A percentile compares a stretch with the other conserved stretches of the same genome.
These are phyloP conservation scores for Lepiota venenata DNA, from an alignment of 768 basidiomycete genomes.

Conservation along the genomic window DNA sequence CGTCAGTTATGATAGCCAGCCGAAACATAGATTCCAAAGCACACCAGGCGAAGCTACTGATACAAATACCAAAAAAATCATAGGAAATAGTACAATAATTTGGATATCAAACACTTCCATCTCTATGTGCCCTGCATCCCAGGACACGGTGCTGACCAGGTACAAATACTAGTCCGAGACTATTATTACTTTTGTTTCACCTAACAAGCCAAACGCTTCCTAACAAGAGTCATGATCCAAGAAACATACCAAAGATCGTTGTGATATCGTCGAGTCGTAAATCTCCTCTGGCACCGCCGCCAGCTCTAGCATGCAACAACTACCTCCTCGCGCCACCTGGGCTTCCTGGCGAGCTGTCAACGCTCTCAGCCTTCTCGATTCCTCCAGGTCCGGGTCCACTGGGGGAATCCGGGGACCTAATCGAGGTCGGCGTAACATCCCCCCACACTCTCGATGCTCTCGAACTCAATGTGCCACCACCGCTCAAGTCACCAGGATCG, in stretches of 20 bases:
- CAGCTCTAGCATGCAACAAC: not conserved
- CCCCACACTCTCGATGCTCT: slow-evolving; percentile 3
- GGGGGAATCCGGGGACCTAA: not conserved
- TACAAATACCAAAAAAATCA: not conserved
- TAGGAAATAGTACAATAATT: not conserved
- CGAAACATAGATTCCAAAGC: not conserved
- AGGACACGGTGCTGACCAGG: not conserved
- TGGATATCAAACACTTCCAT: not conserved
- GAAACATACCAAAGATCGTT: not conserved
- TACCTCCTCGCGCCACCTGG: not conserved
- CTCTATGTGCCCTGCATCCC: not conserved
- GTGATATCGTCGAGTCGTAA: not conserved
- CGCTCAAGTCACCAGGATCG: not conserved
- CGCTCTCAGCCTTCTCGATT: slow-evolving; percentile 5
- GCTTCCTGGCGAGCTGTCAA: not conserved
- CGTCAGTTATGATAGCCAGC: too few species aligned
- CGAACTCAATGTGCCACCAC: not conserved
- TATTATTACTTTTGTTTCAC: not conserved
- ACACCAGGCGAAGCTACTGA: not conserved
- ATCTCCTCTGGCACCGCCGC: not conserved
- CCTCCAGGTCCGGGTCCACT: not conserved
- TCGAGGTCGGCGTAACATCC: not conserved
- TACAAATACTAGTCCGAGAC: not conserved
- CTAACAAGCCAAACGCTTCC: not conserved
- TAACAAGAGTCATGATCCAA: not conserved